Evolutionary conservation across 768 basidiomycete genomes (phyloP).

Genomic region (Boletus reticuloceps): DNA sequence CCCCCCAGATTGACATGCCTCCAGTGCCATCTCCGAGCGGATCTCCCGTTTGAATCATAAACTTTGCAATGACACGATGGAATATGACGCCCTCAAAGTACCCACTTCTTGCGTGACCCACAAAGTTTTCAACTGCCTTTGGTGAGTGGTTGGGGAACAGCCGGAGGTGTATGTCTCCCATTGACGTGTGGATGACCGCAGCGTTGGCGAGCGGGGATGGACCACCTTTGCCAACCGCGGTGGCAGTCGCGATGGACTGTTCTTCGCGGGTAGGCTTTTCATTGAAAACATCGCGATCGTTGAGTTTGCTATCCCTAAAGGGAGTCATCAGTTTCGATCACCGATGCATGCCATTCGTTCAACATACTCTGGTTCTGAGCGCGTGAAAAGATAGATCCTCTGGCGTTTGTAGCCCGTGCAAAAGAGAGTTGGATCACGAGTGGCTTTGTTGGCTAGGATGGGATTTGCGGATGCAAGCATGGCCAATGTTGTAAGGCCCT

Average conservation of each 20-base stretch:
- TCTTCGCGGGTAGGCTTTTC: slow-evolving; percentile 97
- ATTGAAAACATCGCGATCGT: slow-evolving; percentile 97
- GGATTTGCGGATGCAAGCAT: slow-evolving; percentile 98
- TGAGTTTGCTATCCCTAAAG: slow-evolving; percentile 74
- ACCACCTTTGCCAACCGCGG: slow-evolving; percentile 45
- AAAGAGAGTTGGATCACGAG: slow-evolving; percentile 87
- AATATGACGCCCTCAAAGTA: slow-evolving; percentile 94
- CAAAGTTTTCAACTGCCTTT: slow-evolving; percentile 97
- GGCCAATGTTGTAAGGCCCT: slow-evolving; percentile 79
- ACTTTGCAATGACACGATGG: slow-evolving; percentile 97
- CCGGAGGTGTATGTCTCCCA: slow-evolving; percentile 89
- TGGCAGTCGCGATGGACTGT: slow-evolving; percentile 76
- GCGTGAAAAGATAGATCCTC: slow-evolving; percentile 94
- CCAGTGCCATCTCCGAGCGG: slow-evolving; percentile 95
- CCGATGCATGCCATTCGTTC: not conserved
- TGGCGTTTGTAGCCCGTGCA: slow-evolving; percentile 91
- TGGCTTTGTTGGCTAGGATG: slow-evolving; percentile 80
- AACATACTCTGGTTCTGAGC: slow-evolving; percentile 83
- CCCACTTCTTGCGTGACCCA: slow-evolving; percentile 83
- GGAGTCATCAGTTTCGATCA: not conserved
- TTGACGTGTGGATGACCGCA: slow-evolving; percentile 91
- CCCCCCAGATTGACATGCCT: slow-evolving; percentile 86
- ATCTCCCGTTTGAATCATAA: slow-evolving; percentile 97
- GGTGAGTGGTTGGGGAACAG: slow-evolving; percentile 92
- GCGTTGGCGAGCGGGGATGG: slow-evolving; percentile 73